A percentile compares a stretch with the other conserved stretches of the same genome.
Conservation (phyloP, 2,329 filamentous ascomycete species). For the Lecanicillium sp. region DNA sequence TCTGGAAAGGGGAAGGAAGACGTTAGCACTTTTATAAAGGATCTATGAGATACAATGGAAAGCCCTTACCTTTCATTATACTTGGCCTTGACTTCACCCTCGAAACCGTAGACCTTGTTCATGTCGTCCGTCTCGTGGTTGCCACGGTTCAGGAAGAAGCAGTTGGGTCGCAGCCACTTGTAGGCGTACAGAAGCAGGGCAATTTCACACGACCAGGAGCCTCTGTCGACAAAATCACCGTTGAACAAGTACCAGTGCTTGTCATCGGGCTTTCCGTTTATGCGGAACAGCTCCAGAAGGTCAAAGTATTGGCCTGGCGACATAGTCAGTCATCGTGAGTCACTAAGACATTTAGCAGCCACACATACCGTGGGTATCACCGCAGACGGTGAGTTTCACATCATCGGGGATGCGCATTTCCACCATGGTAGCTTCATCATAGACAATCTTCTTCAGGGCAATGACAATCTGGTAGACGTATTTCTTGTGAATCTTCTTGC, state of each 20-base stretch:
- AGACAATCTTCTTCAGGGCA: slow-evolving; percentile 81
- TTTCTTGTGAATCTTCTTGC: slow-evolving; percentile 92
- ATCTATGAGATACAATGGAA: neutral
- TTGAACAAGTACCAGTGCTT: slow-evolving; percentile 96
- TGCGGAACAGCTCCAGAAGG: slow-evolving; percentile 87
- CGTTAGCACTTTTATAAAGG: slow-evolving; percentile 4
- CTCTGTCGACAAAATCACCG: slow-evolving; percentile 95
- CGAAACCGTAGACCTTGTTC: slow-evolving; percentile 97
- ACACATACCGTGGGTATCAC: slow-evolving; percentile 81
- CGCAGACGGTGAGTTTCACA: slow-evolving; percentile 83
- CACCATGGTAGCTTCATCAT: slow-evolving; percentile 93
- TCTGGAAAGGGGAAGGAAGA: slow-evolving; percentile 33
- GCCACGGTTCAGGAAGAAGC: slow-evolving; percentile 92
- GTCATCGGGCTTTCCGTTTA: slow-evolving; percentile 78
- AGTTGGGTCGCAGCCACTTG: slow-evolving; percentile 85
- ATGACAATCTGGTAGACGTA: slow-evolving; percentile 96
- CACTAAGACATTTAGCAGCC: too few species aligned
- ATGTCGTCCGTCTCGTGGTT: slow-evolving; percentile 99
- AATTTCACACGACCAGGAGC: slow-evolving; percentile 97
- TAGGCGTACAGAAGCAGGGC: slow-evolving; percentile 89
- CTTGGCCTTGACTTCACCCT: slow-evolving; percentile 96
- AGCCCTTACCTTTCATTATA: slow-evolving; percentile 68
- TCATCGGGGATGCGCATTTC: slow-evolving; percentile 76
- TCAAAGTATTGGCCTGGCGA: slow-evolving; percentile 92
- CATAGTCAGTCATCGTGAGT: slow-evolving; percentile 10